Evolutionary conservation across 2,329 filamentous ascomycete genomes (phyloP), one percentile per base, ranked within the genome.

Genomic region (Leptographium galeiforme): DNA sequence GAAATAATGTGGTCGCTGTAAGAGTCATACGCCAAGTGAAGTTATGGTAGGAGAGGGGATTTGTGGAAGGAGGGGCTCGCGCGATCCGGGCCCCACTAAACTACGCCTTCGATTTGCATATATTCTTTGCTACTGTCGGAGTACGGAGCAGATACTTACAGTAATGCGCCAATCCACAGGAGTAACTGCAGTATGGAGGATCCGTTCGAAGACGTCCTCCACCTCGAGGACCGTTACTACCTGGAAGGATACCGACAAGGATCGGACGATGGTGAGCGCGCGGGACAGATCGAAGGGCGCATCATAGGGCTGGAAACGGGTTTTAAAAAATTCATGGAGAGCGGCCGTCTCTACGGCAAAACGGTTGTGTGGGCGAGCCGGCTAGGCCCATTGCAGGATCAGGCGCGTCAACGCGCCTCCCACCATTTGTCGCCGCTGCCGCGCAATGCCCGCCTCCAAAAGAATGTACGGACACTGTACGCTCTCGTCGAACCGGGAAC

Each of bases 281-380:
- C 87, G 36, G 93, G 93, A 41, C 82, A 84, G 55, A 81, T 88
- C 58, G 93, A 98, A 74, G 93, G 93, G 56, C 86, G 89, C 51
- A 80, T 89, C 19, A 89, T 97, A 64, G 93, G 91, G 0, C 79
- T 97, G 44, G 86, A 94, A 65, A 93, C 90, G 59, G 91, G 90
- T 0, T 97, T 93, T 61, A 88, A 95, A 62, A 97, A 95, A 69
- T 96, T 94, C 63, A 65, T 86, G 44, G 84, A 89, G 57, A 79
- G 89, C 66, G 91, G 91, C 2, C 76, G 77, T 55, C 69, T 97
- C 36, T 84, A 91, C 61, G 87, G 89, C 46, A 84, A 82, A 62
- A 82, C 88, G 14, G 70, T 86, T 30, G 75, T 97, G n/a, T 97
- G 91, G 90, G 82, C 83, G 13, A 85, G 87, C 56, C 76, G 89